Conservation (phyloP, 768 basidiomycete species). For the Pleurotus tuber-regium region DNA sequence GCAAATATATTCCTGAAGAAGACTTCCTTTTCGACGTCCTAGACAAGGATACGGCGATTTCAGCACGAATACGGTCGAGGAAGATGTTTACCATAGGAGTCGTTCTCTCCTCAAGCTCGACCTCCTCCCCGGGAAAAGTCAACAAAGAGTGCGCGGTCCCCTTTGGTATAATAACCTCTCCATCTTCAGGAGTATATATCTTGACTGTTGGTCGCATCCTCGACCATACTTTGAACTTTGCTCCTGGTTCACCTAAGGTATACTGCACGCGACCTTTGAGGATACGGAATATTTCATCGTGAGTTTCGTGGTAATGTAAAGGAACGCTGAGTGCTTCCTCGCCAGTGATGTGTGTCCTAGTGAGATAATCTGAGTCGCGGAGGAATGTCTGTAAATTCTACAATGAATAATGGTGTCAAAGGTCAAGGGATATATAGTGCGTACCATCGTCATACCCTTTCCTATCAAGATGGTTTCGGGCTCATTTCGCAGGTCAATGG, state of each 20-base stretch:
- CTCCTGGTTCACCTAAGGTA: slow-evolving; percentile 1
- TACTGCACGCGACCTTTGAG: slow-evolving; percentile 3
- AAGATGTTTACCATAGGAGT: background rate
- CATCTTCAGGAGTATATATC: slow-evolving; percentile 1
- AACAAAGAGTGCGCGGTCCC: slow-evolving; percentile 1
- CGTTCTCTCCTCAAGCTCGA: slow-evolving; percentile 2
- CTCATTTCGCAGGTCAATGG: slow-evolving; percentile 4
- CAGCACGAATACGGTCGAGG: background rate
- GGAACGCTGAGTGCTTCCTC: background rate
- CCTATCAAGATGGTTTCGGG: slow-evolving; percentile 4
- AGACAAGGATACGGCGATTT: background rate
- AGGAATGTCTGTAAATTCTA: slow-evolving; percentile 5
- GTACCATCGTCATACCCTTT: slow-evolving; percentile 1
- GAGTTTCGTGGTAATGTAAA: slow-evolving; percentile 2
- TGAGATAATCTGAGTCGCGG: slow-evolving; percentile 3
- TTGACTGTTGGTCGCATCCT: background rate
- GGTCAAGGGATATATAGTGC: background rate
- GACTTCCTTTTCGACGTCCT: slow-evolving; percentile 4
- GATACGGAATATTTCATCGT: background rate
- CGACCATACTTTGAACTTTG: background rate
- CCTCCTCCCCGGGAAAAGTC: background rate
- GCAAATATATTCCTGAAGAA: slow-evolving; percentile 5
- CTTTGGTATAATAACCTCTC: slow-evolving; percentile 2
- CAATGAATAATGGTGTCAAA: too few species aligned
- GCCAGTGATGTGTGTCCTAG: background rate